phyloP scores from a whole-genome alignment of 2,329 filamentous ascomycete genomes.

The Saccharata proteae region DNA sequence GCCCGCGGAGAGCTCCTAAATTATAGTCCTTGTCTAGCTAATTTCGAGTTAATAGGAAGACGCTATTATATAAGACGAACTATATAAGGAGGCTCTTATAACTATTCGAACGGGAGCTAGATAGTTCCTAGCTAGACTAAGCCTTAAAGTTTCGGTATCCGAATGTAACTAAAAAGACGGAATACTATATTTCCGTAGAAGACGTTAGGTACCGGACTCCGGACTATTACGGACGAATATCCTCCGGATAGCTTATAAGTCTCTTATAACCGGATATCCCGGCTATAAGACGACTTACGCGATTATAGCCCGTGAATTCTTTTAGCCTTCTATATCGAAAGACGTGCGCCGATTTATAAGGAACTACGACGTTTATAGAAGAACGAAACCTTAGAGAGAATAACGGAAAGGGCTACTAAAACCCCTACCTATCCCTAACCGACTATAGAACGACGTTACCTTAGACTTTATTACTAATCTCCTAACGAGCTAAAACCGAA shows the following conservation, averaged over 20 bases:
- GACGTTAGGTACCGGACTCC: too few species aligned
- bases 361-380: neutral
- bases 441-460: neutral
- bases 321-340: neutral
- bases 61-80: too few species aligned
- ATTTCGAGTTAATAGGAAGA: too few species aligned
- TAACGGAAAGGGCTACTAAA: neutral
- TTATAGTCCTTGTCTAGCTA: neutral
- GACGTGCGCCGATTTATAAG: neutral
- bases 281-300: neutral
- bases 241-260: neutral
- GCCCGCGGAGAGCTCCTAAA: neutral
- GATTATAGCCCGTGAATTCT: neutral
- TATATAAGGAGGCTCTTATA: neutral
- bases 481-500: neutral
- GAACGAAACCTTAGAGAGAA: neutral
- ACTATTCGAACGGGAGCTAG: neutral
- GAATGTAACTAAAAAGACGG: too few species aligned
- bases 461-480: neutral
- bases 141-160: too few species aligned
- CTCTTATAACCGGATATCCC: neutral
- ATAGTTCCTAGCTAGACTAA: too few species aligned
- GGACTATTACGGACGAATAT: neutral
- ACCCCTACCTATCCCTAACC: neutral
- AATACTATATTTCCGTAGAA: too few species aligned